These are phyloP conservation scores for Zygotorulaspora chibaensis DNA, from an alignment of 805 yeast genomes.

Conservation along the genomic window DNA sequence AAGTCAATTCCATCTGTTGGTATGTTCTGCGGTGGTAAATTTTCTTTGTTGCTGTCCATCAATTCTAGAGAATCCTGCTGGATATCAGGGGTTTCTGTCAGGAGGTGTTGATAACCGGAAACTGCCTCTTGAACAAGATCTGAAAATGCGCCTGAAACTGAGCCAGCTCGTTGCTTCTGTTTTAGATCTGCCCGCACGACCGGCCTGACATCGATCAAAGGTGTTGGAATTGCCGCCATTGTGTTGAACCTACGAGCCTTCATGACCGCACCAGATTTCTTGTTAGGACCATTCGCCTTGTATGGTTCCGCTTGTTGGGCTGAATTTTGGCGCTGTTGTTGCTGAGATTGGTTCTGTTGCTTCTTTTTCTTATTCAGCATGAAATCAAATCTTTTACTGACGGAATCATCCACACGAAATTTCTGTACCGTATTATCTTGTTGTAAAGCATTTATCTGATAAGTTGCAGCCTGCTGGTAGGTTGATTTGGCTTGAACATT, in stretches of 20 bases:
- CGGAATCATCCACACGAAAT: conserved; percentile 28
- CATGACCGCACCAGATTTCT: conserved; percentile 5
- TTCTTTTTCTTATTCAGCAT: conserved; percentile 29
- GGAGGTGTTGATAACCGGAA: conserved; percentile 6
- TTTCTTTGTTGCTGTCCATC: conserved; percentile 27
- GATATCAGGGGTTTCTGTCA: conserved; percentile 4
- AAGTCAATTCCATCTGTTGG: conserved; percentile 9
- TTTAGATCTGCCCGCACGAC: background rate
- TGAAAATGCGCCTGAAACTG: conserved; percentile 1
- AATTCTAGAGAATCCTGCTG: conserved; percentile 1
- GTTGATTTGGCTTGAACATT: conserved; percentile 10
- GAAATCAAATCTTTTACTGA: conserved; percentile 34
- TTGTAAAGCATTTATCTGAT: conserved; percentile 26
- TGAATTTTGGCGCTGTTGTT: conserved; percentile 2
- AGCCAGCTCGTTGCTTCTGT: conserved; percentile 7
- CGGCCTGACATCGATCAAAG: conserved; percentile 2
- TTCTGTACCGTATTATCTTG: conserved; percentile 26
- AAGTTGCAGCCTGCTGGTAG: conserved; percentile 14
- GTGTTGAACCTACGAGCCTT: conserved; percentile 21
- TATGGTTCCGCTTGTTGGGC: background rate
- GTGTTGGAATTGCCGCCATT: conserved; percentile 16
- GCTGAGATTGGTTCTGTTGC: conserved; percentile 8
- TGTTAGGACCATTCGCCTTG: conserved; percentile 1
- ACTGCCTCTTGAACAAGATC: conserved; percentile 2
- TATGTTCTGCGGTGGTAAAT: conserved; percentile 21